phyloP scores from a whole-genome alignment of 495 filamentous ascomycete species.

The Thozetella sp. region DNA sequence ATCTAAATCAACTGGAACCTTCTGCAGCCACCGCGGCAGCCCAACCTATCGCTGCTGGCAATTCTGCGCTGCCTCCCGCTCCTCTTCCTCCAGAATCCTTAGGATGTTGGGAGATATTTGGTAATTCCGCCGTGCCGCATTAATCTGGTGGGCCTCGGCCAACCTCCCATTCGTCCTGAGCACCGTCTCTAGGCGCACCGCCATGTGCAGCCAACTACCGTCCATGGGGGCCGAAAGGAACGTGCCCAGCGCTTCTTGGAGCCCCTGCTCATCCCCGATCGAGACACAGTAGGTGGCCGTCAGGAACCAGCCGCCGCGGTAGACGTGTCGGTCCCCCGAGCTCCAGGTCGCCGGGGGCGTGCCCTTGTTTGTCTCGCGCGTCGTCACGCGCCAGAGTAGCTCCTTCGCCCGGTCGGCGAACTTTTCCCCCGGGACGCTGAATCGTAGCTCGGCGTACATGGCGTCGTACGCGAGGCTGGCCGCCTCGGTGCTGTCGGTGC shows the following conservation, averaged over 20 bases:
- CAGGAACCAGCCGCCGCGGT: slow-evolving; percentile 10
- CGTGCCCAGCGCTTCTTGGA: neutral
- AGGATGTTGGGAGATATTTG: slow-evolving; percentile 7
- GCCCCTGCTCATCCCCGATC: neutral
- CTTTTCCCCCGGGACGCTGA: neutral
- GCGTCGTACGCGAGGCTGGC: slow-evolving; percentile 10
- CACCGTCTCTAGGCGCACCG: slow-evolving; percentile 7
- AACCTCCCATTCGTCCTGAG: slow-evolving; percentile 1
- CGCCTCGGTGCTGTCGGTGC: neutral
- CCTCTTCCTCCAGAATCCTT: slow-evolving; percentile 13
- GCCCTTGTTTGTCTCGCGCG: slow-evolving; percentile 1
- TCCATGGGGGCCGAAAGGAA: slow-evolving; percentile 10
- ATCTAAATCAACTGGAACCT: no score
- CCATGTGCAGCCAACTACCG: slow-evolving; percentile 16
- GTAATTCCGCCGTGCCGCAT: neutral
- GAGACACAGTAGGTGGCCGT: neutral
- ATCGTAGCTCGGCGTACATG: slow-evolving; percentile 6
- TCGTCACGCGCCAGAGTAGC: neutral
- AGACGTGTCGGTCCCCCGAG: slow-evolving; percentile 3
- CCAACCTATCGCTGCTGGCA: no score
- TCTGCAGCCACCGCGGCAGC: no score
- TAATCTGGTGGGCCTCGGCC: slow-evolving; percentile 9
- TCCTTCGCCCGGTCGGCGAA: neutral
- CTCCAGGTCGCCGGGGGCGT: neutral
- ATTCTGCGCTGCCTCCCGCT: no score